A percentile compares a stretch with the other conserved stretches of the same genome.
Evolutionary conservation across 345 rosid species (phyloP).

Genomic region (Moringa oleifera): DNA sequence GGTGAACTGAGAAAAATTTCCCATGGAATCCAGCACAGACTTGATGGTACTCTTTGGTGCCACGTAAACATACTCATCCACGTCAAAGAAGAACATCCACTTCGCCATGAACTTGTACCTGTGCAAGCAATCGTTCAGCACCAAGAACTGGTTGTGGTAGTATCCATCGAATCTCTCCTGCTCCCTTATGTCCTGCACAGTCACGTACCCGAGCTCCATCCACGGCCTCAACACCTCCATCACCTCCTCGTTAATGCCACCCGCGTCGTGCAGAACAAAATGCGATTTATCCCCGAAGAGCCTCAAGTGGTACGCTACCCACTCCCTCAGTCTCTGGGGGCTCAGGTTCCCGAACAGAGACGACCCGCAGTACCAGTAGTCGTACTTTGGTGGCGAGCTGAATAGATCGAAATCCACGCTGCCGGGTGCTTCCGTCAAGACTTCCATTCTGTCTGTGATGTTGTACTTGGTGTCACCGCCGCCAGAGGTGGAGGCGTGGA

Average conservation of each 20-base stretch:
- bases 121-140: constrained; percentile 87
- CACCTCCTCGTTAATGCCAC: constrained; percentile 73
- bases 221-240: too few relatives aligned
- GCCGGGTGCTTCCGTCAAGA: constrained; percentile 39
- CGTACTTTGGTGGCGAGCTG: constrained; percentile 49
- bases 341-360: constrained; percentile 68
- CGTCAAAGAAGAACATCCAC: constrained; percentile 95
- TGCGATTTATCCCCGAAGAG: constrained; percentile 72
- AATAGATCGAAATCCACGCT: constrained; percentile 32
- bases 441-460: constrained; percentile 57
- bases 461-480: constrained; percentile 56
- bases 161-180: constrained; percentile 95
- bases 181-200: constrained; percentile 71
- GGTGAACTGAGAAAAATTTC: constrained; percentile 59
- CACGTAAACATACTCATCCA: constrained; percentile 71
- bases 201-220: constrained; percentile 78
- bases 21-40: constrained; percentile 59
- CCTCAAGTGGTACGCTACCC: constrained; percentile 81
- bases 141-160: constrained; percentile 91
- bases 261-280: constrained; percentile 85
- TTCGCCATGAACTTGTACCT: constrained; percentile 63
- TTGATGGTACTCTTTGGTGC: constrained; percentile 46
- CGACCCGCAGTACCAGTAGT: constrained; percentile 83
- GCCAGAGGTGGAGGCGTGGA: constrained; percentile 58
- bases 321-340: constrained; percentile 79